Percentiles rank a stretch among this genome's conserved stretches.
These are phyloP conservation scores for Strigomonas galati DNA, from an alignment of 208 protist genomes.

Conservation along the genomic window DNA sequence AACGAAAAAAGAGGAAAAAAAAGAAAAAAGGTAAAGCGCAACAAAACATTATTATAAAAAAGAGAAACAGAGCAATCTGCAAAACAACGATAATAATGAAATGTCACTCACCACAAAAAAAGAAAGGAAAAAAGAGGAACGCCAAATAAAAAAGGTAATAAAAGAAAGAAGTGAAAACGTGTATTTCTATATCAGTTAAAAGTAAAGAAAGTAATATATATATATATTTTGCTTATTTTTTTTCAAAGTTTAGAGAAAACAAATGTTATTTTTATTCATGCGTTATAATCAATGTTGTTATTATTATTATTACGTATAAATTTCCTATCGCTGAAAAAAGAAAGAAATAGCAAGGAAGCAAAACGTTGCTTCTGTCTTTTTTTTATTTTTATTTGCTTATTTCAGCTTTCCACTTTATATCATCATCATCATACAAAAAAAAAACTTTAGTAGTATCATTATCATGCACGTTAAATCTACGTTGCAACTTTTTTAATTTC, in stretches of 20 bases:
- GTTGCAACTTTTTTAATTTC: slow-evolving; percentile 2
- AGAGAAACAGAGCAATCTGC: not conserved
- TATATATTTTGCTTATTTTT: not conserved
- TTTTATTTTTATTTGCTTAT: slow-evolving; percentile 5
- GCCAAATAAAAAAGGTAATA: not conserved
- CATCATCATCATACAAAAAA: too few relatives aligned
- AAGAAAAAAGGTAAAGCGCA: not conserved
- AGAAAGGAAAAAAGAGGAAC: not conserved
- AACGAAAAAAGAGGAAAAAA: not conserved
- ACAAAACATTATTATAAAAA: not conserved
- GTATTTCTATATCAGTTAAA: not conserved
- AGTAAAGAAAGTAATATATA: not conserved
- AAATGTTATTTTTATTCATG: not conserved
- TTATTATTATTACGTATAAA: not conserved
- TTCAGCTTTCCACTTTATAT: not conserved
- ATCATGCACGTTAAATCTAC: too few relatives aligned
- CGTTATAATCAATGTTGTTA: not conserved
- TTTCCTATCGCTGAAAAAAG: too few relatives aligned
- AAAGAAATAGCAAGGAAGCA: not conserved
- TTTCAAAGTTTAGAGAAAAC: not conserved
- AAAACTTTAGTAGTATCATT: too few relatives aligned
- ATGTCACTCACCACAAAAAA: too few relatives aligned
- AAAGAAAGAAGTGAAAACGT: not conserved
- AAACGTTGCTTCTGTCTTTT: not conserved
- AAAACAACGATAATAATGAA: slow-evolving; percentile 10